Conservation (phyloP, 2,329 filamentous ascomycete species). For the Cercospora zeina region DNA sequence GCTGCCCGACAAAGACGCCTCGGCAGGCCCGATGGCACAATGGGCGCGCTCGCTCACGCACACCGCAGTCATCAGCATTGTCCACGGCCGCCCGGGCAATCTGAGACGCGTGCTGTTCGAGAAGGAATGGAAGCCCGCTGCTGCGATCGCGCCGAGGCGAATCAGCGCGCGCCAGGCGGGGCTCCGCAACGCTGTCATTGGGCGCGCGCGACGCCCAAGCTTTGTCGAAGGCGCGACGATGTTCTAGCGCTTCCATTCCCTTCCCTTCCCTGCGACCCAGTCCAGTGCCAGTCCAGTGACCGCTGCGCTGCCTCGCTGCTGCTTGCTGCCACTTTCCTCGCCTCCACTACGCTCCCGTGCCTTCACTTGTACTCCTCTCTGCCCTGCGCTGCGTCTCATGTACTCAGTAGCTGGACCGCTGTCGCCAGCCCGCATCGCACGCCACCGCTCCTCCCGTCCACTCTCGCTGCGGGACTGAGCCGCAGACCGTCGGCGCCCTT, state of each 20-base stretch:
- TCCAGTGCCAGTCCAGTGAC: too few relatives aligned
- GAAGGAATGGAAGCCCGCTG: slow-evolving; percentile 22
- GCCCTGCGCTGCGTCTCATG: slow-evolving; percentile 4
- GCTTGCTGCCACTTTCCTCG: not conserved
- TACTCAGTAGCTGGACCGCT: slow-evolving; percentile 2
- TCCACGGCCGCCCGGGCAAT: not conserved
- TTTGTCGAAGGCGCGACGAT: slow-evolving; percentile 11
- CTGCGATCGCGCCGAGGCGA: slow-evolving; percentile 7
- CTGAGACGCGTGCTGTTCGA: slow-evolving; percentile 12
- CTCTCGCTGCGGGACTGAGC: not conserved
- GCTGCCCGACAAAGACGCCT: slow-evolving; percentile 7
- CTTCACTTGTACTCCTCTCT: too few relatives aligned
- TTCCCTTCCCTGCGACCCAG: not conserved
- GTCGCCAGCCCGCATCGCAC: slow-evolving; percentile 4
- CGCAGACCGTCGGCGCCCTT: slow-evolving; percentile 2
- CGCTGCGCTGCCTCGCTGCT: slow-evolving; percentile 6
- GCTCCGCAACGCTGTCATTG: not conserved
- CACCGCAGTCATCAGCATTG: not conserved
- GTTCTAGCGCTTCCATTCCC: slow-evolving; percentile 8
- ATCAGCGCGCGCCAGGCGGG: slow-evolving; percentile 7
- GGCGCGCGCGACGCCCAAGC: not conserved
- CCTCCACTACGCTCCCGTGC: too few relatives aligned
- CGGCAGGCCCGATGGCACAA: not conserved
- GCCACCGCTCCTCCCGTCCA: not conserved
- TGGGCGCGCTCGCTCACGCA: not conserved